phyloP scores from a whole-genome alignment of 106 monocot genomes.

The Alisma plantagoaquatica region DNA sequence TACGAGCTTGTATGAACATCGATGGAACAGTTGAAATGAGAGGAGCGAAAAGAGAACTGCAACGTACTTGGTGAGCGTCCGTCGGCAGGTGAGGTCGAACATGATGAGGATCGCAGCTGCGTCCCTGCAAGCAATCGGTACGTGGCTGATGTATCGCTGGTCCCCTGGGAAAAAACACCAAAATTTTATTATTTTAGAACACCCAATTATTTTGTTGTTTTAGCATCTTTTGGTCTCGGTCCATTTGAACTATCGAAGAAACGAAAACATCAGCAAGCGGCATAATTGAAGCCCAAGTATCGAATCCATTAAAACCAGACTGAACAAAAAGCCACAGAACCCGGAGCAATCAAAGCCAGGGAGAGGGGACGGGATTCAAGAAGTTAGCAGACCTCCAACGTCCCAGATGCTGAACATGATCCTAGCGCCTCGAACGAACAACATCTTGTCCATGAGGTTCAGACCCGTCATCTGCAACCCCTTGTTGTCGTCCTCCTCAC shows the following conservation, averaged over 20 bases:
- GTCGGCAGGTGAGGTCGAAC: conserved; percentile 88
- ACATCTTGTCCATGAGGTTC: conserved; percentile 65
- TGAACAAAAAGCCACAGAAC: no score
- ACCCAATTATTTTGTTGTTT: no score
- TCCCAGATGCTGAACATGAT: conserved; percentile 87
- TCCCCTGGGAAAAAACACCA: conserved; percentile 41
- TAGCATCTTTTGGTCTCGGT: not conserved
- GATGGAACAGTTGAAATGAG: not conserved
- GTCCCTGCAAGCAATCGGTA: conserved; percentile 92
- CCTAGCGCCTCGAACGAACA: conserved; percentile 38
- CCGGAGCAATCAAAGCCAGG: no score
- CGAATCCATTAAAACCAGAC: no score
- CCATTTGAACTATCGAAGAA: no score
- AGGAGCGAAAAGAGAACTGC: not conserved
- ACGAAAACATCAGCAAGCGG: no score
- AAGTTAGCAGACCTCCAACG: conserved; percentile 43
- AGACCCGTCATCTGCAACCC: conserved; percentile 63
- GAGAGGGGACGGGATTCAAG: not conserved
- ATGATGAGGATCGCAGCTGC: conserved; percentile 83
- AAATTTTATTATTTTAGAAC: not conserved
- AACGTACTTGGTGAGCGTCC: conserved; percentile 64
- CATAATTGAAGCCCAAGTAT: no score
- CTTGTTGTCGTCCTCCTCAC: conserved; percentile 33
- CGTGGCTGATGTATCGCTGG: conserved; percentile 35
- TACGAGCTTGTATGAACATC: not conserved